Percentiles rank a stretch among this genome's conserved stretches.
Conservation (phyloP, 2,329 filamentous ascomycete genomes). For the Cladosporium colombiae region DNA sequence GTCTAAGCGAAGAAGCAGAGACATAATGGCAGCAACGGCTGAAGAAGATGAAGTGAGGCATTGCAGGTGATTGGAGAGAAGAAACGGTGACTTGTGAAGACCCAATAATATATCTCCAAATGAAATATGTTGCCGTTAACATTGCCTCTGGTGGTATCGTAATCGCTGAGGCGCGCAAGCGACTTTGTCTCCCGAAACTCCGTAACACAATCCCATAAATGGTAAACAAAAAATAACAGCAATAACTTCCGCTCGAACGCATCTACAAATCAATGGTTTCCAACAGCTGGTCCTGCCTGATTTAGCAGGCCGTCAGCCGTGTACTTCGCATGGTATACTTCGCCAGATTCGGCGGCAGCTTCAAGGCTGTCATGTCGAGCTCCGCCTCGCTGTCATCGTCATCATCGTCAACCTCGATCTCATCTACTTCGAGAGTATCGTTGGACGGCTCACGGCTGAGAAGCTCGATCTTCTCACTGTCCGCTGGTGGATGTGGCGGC, state of each 20-base stretch:
- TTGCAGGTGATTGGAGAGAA: too few relatives aligned
- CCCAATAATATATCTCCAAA: neutral
- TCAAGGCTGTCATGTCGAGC: conserved; percentile 15
- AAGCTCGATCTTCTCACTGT: conserved; percentile 24
- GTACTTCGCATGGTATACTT: conserved; percentile 24
- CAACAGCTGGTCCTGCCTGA: neutral
- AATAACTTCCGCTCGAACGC: conserved; percentile 26
- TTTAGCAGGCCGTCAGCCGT: conserved; percentile 24
- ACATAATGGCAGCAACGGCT: neutral
- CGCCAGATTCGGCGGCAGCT: conserved; percentile 13
- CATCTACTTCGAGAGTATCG: conserved; percentile 11
- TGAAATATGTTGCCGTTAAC: conserved; percentile 5
- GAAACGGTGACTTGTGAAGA: neutral
- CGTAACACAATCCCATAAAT: conserved; percentile 17
- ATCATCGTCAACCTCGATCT: conserved; percentile 15
- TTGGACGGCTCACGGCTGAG: conserved; percentile 5
- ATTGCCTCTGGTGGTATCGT: conserved; percentile 12
- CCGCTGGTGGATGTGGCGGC: neutral
- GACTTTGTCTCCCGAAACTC: conserved; percentile 22
- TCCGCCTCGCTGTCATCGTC: conserved; percentile 16
- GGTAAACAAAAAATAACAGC: neutral
- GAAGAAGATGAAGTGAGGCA: neutral
- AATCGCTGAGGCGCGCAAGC: conserved; percentile 9
- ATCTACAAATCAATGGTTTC: conserved; percentile 16
- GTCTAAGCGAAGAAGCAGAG: neutral